Evolutionary conservation across 331 rosid species (phyloP).

Genomic region (Quercus phellos): DNA sequence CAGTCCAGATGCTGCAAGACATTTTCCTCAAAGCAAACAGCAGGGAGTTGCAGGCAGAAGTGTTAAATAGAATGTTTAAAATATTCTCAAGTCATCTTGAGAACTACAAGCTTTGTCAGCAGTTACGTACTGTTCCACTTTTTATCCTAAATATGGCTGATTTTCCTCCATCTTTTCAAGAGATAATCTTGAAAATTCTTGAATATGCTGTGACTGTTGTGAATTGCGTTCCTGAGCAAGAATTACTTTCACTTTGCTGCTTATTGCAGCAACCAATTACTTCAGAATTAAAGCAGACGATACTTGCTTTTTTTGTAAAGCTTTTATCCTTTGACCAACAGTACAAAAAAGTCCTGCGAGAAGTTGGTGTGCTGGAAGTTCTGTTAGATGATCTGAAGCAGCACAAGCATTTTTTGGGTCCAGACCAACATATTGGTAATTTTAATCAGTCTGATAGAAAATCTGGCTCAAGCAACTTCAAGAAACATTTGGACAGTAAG

Average conservation of each 20-base stretch:
- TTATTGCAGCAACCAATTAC: conserved; percentile 93
- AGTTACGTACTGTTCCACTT: conserved; percentile 93
- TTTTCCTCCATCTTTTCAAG: conserved; percentile 81
- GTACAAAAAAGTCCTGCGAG: conserved; percentile 93
- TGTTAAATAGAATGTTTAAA: conserved; percentile 90
- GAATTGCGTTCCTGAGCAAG: conserved; percentile 98
- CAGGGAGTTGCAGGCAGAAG: conserved; percentile 92
- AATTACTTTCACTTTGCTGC: conserved; percentile 97
- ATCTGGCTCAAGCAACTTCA: conserved; percentile 64
- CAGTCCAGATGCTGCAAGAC: conserved; percentile 98
- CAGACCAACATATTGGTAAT: conserved; percentile 53
- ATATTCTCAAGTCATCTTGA: conserved; percentile 94
- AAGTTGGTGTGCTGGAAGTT: conserved; percentile 98
- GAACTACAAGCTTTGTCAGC: conserved; percentile 90
- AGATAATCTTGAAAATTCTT: conserved; percentile 90
- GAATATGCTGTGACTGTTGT: conserved; percentile 99
- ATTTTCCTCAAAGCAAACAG: conserved; percentile 86
- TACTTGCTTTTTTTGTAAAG: conserved; percentile 90
- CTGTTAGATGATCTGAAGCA: conserved; percentile 91
- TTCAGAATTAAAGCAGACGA: conserved; percentile 81
- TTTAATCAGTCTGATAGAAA: conserved; percentile 51
- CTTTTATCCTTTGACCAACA: conserved; percentile 97
- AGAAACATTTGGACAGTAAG: conserved; percentile 68
- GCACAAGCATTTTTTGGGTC: conserved; percentile 62
- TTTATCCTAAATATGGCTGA: conserved; percentile 91